phyloP scores from a whole-genome alignment of 2,329 filamentous ascomycete genomes.

The Arthrobotrys musiformis region DNA sequence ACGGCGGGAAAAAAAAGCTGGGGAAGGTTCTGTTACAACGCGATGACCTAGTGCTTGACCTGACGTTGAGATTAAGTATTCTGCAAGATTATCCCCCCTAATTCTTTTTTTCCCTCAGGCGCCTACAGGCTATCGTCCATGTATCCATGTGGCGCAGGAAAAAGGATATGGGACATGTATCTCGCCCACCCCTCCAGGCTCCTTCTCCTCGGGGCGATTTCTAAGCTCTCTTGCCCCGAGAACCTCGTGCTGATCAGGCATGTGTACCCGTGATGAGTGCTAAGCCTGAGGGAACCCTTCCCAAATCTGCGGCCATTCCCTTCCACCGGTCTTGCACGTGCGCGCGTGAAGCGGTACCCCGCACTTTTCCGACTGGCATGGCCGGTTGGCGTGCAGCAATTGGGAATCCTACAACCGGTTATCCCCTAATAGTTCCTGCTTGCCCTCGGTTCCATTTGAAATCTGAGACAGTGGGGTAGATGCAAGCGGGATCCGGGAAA shows the following conservation, averaged over 20 bases:
- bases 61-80: slow-evolving; percentile 57
- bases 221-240: slow-evolving; percentile 41
- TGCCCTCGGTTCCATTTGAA: slow-evolving; percentile 35
- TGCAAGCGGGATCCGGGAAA: slow-evolving; percentile 32
- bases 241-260: slow-evolving; percentile 36
- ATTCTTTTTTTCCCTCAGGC: slow-evolving; percentile 20
- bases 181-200: slow-evolving; percentile 25
- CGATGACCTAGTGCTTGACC: slow-evolving; percentile 18
- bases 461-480: slow-evolving; percentile 55
- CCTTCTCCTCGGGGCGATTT: slow-evolving; percentile 8
- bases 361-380: slow-evolving; percentile 40
- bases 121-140: slow-evolving; percentile 38
- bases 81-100: slow-evolving; percentile 42
- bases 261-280: slow-evolving; percentile 40
- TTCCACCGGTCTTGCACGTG: slow-evolving; percentile 20
- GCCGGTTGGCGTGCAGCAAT: slow-evolving; percentile 21
- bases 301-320: slow-evolving; percentile 41
- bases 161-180: slow-evolving; percentile 8
- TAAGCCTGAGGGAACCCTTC: slow-evolving; percentile 18
- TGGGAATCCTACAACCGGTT: slow-evolving; percentile 17
- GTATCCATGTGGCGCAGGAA: slow-evolving; percentile 50
- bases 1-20: not conserved
- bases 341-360: slow-evolving; percentile 39
- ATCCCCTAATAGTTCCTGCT: slow-evolving; percentile 2
- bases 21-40: slow-evolving; percentile 24